Evolutionary conservation across 768 basidiomycete species (phyloP).

Genomic region (Lactarius tabidus): DNA sequence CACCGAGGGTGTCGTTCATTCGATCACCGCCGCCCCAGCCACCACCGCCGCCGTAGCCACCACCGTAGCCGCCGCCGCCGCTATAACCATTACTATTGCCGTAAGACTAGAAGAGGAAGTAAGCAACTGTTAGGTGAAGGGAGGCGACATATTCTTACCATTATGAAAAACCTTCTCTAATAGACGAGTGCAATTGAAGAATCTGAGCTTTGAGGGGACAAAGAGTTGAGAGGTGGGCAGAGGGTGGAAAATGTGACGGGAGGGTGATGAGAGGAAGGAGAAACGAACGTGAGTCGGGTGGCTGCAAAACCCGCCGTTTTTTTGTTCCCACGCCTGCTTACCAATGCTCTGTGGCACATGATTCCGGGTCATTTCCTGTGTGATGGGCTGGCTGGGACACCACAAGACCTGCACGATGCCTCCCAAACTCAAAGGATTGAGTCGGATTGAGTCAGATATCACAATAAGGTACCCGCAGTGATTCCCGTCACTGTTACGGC

Average conservation of each 20-base stretch:
- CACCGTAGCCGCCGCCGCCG: constrained; percentile 33
- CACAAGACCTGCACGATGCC: no score
- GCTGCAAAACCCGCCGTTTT: constrained; percentile 1
- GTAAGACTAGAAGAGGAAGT: constrained; percentile 28
- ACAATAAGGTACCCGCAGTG: background rate
- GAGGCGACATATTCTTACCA: constrained; percentile 29
- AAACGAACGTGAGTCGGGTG: constrained; percentile 3
- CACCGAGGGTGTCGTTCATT: constrained; percentile 78
- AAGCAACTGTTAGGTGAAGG: constrained; percentile 4
- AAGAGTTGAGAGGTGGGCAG: constrained; percentile 8
- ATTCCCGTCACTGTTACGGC: background rate
- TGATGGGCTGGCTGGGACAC: no score
- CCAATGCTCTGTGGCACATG: background rate
- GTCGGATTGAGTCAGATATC: no score
- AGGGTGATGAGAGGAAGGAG: constrained; percentile 15
- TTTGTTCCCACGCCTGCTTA: constrained; percentile 21
- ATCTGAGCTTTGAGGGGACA: constrained; percentile 1
- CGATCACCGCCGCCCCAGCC: constrained; percentile 56
- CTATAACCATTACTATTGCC: constrained; percentile 37
- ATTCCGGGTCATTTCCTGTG: background rate
- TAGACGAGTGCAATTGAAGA: background rate
- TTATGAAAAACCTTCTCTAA: constrained; percentile 19
- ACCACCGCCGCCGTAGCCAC: constrained; percentile 36
- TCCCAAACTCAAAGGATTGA: no score
- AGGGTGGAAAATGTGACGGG: constrained; percentile 24